Percentiles rank a stretch among this genome's conserved stretches.
Conservation (phyloP, 1,284 basidiomycete species). For the Ceratobasidium sp. region DNA sequence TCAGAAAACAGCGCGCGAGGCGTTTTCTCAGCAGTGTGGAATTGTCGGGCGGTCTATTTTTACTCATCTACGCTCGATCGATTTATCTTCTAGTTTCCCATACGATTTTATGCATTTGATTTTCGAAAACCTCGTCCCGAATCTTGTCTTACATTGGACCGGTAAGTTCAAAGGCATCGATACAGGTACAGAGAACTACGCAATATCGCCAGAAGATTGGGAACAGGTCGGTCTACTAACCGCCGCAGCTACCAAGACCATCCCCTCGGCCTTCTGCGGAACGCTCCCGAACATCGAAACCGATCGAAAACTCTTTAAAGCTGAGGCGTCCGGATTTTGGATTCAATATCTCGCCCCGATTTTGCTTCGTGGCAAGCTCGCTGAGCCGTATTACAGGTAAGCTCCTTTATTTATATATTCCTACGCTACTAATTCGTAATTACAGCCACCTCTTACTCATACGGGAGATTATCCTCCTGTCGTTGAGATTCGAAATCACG, state of each 20-base stretch:
- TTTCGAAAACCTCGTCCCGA: slow-evolving; percentile 48
- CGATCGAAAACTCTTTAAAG: slow-evolving; percentile 49
- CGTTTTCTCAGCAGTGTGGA: slow-evolving; percentile 16
- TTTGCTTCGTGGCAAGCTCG: slow-evolving; percentile 1
- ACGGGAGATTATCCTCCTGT: slow-evolving; percentile 59
- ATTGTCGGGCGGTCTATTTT: slow-evolving; percentile 43
- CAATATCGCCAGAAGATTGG: slow-evolving; percentile 53
- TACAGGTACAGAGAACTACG: slow-evolving; percentile 56
- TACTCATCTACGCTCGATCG: slow-evolving; percentile 14
- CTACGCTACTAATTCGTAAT: not conserved
- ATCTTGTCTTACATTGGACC: slow-evolving; percentile 37
- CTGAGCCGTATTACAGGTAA: slow-evolving; percentile 52
- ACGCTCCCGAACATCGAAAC: slow-evolving; percentile 60
- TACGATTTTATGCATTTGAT: slow-evolving; percentile 49
- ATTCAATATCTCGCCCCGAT: slow-evolving; percentile 14
- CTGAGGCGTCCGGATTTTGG: slow-evolving; percentile 23
- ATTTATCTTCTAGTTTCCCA: slow-evolving; percentile 15
- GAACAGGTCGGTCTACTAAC: slow-evolving; percentile 55
- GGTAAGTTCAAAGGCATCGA: slow-evolving; percentile 61
- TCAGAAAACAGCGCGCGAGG: not conserved
- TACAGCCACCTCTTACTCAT: slow-evolving; percentile 61
- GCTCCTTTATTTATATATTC: slow-evolving; percentile 46
- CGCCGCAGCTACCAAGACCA: slow-evolving; percentile 51
- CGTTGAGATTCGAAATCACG: slow-evolving; percentile 62
- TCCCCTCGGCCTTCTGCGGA: slow-evolving; percentile 58